Conservation (phyloP, 2,329 filamentous ascomycete species). For the Verticillium dahliae region DNA sequence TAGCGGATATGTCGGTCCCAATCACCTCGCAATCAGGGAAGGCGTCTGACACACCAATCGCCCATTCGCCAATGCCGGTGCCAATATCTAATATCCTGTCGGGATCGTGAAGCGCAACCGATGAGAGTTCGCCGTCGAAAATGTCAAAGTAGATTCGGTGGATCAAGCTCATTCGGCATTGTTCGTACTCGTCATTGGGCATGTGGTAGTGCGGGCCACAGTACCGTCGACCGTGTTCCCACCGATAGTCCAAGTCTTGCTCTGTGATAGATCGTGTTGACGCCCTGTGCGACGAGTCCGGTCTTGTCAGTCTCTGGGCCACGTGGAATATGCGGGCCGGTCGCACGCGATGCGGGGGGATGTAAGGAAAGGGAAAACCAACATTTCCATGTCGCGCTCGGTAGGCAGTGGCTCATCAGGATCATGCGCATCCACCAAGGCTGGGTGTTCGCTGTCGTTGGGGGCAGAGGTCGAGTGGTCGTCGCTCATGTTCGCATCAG, state of each 20-base stretch:
- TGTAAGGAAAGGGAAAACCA: background rate
- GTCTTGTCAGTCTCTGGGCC: slow-evolving; percentile 7
- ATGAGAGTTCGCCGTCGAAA: slow-evolving; percentile 36
- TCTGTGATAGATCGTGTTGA: slow-evolving; percentile 44
- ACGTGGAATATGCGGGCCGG: background rate
- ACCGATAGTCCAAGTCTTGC: slow-evolving; percentile 46
- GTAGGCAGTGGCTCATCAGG: slow-evolving; percentile 24
- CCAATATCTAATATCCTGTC: slow-evolving; percentile 48
- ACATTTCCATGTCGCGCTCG: slow-evolving; percentile 33
- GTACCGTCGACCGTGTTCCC: slow-evolving; percentile 57
- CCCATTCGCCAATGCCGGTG: slow-evolving; percentile 49
- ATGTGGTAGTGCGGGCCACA: slow-evolving; percentile 54
- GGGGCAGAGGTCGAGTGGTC: slow-evolving; percentile 36
- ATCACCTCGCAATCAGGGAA: slow-evolving; percentile 49
- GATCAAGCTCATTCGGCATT: slow-evolving; percentile 53
- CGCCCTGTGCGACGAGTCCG: slow-evolving; percentile 18
- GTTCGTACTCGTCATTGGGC: slow-evolving; percentile 61
- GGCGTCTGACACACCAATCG: slow-evolving; percentile 45
- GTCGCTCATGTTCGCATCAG: slow-evolving; percentile 26
- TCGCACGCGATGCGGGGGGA: background rate
- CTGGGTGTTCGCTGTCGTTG: slow-evolving; percentile 27
- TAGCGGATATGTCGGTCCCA: slow-evolving; percentile 53
- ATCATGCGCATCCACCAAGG: slow-evolving; percentile 24
- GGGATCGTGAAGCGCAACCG: slow-evolving; percentile 32
- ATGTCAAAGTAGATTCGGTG: slow-evolving; percentile 56